Base-by-base conservation (phyloP, 164 flowering plant species). In the Paratinospora sagittata region DNA sequence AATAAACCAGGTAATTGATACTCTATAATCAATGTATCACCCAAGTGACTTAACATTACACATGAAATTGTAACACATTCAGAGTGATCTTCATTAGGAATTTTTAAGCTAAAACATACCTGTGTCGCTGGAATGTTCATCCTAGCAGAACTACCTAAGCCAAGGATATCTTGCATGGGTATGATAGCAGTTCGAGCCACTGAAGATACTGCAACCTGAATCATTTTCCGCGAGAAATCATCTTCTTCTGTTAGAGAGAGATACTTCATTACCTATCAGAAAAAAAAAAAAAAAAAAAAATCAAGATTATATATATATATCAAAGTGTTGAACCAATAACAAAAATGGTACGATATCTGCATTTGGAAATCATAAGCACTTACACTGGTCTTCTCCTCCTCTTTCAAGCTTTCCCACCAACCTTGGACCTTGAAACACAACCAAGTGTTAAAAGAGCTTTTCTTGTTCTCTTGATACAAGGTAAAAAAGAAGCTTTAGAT, bases 101-200 rank as follows among this genome's bases (percentile, higher is more conserved):
- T 6, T 60, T 65, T n/a, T 30, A 52, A 52, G 60, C 60, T n/a
- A 19, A 52, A n/a, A 52, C 79, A 63, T 77, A 92, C 99, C 97
- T 87, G 90, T 61, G 97, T 95, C 49, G 97, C 97, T 34, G 99
- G 99, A 82, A 81, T 85, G 70, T 95, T 95, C 99, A 95, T 95
- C 82, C 99, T 88, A 14, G 96, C 90, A 74, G 94, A 85, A 81
- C 75, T 90, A 27, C 90, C 97, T 24, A 95, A 79, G 55, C 91
- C 80, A 70, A 95, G 90, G 75, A 95, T 77, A 75, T 95, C 99
- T 82, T 95, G 99, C 93, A 92, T 87, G 6, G 99, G 93, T 72
- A 92, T 79, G 30, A 95, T 77, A 58, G 93, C 80, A 60, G 94
- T 92, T 78, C 75, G 83, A 30, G 99, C 96, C 57, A 95, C 93